Percentiles rank a stretch among this genome's conserved stretches.
phyloP scores from a whole-genome alignment of 2,329 filamentous ascomycete species.

The Mycosphaerella sp. region DNA sequence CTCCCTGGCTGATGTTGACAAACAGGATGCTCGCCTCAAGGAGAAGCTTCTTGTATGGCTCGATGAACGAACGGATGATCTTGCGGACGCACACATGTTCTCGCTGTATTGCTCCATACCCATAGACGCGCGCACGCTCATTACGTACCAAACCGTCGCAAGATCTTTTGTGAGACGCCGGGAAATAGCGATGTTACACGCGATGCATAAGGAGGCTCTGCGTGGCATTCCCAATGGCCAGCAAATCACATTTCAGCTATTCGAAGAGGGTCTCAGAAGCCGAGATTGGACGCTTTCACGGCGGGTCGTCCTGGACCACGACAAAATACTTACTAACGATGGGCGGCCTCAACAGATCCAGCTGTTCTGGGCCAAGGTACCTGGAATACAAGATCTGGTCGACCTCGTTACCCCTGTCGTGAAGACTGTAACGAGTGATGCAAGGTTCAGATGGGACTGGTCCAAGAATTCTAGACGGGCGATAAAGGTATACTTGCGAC shows the following conservation, averaged over 20 bases:
- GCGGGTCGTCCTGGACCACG: not conserved
- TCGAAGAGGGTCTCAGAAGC: not conserved
- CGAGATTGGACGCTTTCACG: not conserved
- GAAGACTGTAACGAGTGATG: not conserved
- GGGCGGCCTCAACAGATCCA: not conserved
- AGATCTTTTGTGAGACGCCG: slow-evolving; percentile 17
- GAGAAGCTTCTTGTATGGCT: slow-evolving; percentile 28
- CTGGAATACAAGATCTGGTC: slow-evolving; percentile 1
- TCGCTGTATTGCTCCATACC: slow-evolving; percentile 26
- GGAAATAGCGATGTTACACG: slow-evolving; percentile 12
- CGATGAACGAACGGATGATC: slow-evolving; percentile 10
- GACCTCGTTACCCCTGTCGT: not conserved
- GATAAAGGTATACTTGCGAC: not conserved
- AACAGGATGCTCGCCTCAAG: slow-evolving; percentile 22
- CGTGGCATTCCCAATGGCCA: slow-evolving; percentile 18
- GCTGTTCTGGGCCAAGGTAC: slow-evolving; percentile 10
- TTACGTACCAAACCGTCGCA: slow-evolving; percentile 22
- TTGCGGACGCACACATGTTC: slow-evolving; percentile 21
- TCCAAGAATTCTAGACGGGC: no score
- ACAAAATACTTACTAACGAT: not conserved
- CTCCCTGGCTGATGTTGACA: slow-evolving; percentile 23
- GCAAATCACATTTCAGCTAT: slow-evolving; percentile 6
- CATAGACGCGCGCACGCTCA: slow-evolving; percentile 14
- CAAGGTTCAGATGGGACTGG: not conserved
- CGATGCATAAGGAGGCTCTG: slow-evolving; percentile 27